Conservation (phyloP, 2,329 filamentous ascomycete genomes). For the Ophiostoma montium region DNA sequence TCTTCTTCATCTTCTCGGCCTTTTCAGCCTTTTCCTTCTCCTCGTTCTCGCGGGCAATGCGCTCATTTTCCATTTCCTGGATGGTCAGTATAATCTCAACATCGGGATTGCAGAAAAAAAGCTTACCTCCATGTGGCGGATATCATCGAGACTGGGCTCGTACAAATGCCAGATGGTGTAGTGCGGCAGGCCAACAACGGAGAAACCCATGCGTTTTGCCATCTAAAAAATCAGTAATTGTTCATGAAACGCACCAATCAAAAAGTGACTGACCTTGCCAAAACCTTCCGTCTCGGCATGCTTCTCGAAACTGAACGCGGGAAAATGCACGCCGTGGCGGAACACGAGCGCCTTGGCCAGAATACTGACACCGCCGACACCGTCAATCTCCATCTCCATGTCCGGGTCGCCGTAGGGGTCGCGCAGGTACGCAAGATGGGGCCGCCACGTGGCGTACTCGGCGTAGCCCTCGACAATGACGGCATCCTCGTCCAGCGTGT, state of each 20-base stretch:
- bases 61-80: slow-evolving; percentile 80
- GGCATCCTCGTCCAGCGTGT: slow-evolving; percentile 91
- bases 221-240: slow-evolving; percentile 43
- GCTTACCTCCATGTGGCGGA: slow-evolving; percentile 75
- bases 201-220: slow-evolving; percentile 91
- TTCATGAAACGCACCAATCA: not conserved
- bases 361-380: slow-evolving; percentile 94
- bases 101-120: slow-evolving; percentile 18
- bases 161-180: slow-evolving; percentile 99
- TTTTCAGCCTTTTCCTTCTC: slow-evolving; percentile 60
- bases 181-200: slow-evolving; percentile 87
- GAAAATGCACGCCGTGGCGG: slow-evolving; percentile 88
- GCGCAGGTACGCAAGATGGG: slow-evolving; percentile 88
- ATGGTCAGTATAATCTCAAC: slow-evolving; percentile 22
- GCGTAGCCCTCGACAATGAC: slow-evolving; percentile 98
- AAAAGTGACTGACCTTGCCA: slow-evolving; percentile 59
- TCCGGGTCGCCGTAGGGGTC: slow-evolving; percentile 96
- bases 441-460: slow-evolving; percentile 96
- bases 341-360: slow-evolving; percentile 93
- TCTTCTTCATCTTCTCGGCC: slow-evolving; percentile 63
- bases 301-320: slow-evolving; percentile 96
- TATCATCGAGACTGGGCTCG: slow-evolving; percentile 95
- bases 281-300: slow-evolving; percentile 98
- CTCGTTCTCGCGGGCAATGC: slow-evolving; percentile 63
- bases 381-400: slow-evolving; percentile 99